phyloP scores from a whole-genome alignment of 2,329 filamentous ascomycete species.

The Anthostomella pinea region DNA sequence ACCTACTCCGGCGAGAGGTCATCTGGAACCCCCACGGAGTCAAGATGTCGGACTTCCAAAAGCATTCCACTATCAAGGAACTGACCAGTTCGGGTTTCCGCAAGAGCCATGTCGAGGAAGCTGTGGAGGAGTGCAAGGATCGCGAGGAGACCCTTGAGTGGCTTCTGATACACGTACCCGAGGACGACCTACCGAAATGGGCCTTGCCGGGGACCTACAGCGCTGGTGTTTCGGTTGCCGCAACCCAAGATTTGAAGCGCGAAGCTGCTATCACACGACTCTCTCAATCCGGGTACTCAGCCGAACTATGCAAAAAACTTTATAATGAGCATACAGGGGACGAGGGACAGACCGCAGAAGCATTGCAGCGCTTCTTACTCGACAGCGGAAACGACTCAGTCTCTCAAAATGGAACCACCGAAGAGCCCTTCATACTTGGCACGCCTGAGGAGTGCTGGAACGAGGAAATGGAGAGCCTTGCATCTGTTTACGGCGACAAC shows the following conservation, averaged over 20 bases:
- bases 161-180: constrained; percentile 93
- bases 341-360: constrained; percentile 74
- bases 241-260: constrained; percentile 68
- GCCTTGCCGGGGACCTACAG: constrained; percentile 88
- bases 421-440: constrained; percentile 45
- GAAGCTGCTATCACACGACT: constrained; percentile 83
- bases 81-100: constrained; percentile 80
- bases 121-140: constrained; percentile 82
- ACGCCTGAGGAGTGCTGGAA: constrained; percentile 69
- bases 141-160: constrained; percentile 91
- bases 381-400: constrained; percentile 38
- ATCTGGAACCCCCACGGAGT: constrained; percentile 85
- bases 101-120: constrained; percentile 85
- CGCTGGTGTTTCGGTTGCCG: constrained; percentile 83
- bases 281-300: constrained; percentile 77
- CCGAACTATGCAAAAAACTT: constrained; percentile 76
- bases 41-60: constrained; percentile 57
- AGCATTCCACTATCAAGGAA: constrained; percentile 64
- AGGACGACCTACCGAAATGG: constrained; percentile 93
- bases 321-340: constrained; percentile 68
- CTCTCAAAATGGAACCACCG: constrained; percentile 31
- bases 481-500: constrained; percentile 79
- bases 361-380: constrained; percentile 70
- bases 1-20: constrained; percentile 71
- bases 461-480: constrained; percentile 79